Evolutionary conservation across 495 filamentous ascomycete species (phyloP), one percentile per base, ranked within the genome.

Genomic region (Poronia punctata): DNA sequence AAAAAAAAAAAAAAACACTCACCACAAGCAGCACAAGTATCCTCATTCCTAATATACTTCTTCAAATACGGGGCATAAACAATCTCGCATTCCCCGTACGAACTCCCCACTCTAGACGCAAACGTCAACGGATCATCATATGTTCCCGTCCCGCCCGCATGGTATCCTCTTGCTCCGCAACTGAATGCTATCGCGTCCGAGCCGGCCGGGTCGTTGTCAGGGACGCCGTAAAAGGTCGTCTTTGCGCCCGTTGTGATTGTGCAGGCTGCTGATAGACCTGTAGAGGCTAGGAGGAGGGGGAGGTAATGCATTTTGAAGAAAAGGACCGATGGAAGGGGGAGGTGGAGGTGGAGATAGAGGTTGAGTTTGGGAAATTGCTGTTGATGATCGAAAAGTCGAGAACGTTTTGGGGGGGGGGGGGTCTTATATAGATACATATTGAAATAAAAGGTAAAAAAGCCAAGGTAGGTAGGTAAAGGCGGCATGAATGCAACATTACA

Each of bases 41-140:
- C 50, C 35, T 54, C 48, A 19, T 43, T 48, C 11, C 43, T 39
- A n/a, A 66, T 55, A 40, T 71, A 71, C 43, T 71, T 73, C 22
- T 55, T 57, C 32, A 70, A 37, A 22, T 64, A 64, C 0, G 65
- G 66, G 3, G 56, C 38, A 34, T 72, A 74, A 48, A 74, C 53
- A 32, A 70, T 54, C 30, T 71, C 70, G 49, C 70, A 74, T 21
- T 50, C 28, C 2, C 52, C 47, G 39, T 64, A 66, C 22, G 67
- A 66, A 28, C 62, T 59, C 1, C 35, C 35, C 1, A 48, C 38
- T 11, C 62, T 64, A 7, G 61, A 61, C 15, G 69, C 70, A 24
- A 71, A 66, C 7, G 70, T 71, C 19, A 74, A 28, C 6, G 69
- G 69, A 45, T 74, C 59, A 24, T 42, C 42, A 43, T 59, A 70